A percentile compares a stretch with the other conserved stretches of the same genome.
Conservation (phyloP, 495 filamentous ascomycete genomes). For the Poronia punctata region DNA sequence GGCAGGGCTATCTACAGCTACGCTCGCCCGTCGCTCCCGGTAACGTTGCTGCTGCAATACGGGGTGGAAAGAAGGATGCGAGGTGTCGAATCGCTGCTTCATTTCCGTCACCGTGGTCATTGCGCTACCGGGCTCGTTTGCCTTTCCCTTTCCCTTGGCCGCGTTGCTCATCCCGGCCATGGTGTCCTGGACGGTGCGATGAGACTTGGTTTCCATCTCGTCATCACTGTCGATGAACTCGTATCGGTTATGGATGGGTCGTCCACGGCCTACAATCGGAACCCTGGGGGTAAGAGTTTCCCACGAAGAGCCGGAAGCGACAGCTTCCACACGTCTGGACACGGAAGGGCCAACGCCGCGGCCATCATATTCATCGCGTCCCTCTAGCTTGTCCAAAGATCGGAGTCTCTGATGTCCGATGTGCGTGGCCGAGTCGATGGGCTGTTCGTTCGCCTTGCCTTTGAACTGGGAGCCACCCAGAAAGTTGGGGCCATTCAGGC, state of each 20-base stretch:
- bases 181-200: slow-evolving; percentile 8
- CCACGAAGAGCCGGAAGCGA: no score
- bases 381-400: not conserved
- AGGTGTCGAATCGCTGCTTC: slow-evolving; percentile 1
- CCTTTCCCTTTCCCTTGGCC: not conserved
- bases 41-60: not conserved
- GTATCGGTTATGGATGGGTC: slow-evolving; percentile 6
- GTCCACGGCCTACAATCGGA: slow-evolving; percentile 13
- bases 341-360: not conserved
- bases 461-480: not conserved
- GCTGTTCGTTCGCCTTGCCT: not conserved
- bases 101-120: slow-evolving; percentile 20
- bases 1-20: not conserved
- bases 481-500: no score
- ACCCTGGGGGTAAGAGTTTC: no score
- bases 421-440: slow-evolving; percentile 1
- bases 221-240: slow-evolving; percentile 13
- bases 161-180: not conserved
- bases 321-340: not conserved
- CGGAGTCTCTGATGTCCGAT: not conserved
- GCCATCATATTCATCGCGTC: not conserved
- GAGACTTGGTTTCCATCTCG: slow-evolving; percentile 1
- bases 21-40: not conserved
- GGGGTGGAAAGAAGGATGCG: not conserved
- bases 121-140: slow-evolving; percentile 3